These are phyloP conservation scores for Alnus rubra DNA, from an alignment of 306 rosid species.

Conservation along the genomic window DNA sequence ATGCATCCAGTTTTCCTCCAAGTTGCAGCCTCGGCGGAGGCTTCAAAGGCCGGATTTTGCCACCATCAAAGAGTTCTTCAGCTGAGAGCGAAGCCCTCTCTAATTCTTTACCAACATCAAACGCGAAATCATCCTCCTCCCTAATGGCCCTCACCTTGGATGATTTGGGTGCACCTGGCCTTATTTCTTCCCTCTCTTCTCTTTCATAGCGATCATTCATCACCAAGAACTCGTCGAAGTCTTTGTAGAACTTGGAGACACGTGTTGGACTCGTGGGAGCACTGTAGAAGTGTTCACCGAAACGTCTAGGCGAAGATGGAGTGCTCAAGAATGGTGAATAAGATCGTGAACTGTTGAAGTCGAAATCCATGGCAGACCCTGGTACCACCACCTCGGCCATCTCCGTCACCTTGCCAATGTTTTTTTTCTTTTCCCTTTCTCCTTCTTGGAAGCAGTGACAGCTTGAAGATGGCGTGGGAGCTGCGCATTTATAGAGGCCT, in stretches of 20 bases:
- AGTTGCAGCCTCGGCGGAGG: conserved; percentile 29
- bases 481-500: no score
- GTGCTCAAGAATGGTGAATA: conserved; percentile 52
- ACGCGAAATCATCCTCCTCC: conserved; percentile 53
- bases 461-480: no score
- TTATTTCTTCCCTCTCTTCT: background rate
- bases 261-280: conserved; percentile 80
- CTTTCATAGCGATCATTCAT: background rate
- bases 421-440: background rate
- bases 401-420: background rate
- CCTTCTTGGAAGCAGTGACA: no score
- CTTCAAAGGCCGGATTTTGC: conserved; percentile 57
- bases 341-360: conserved; percentile 44
- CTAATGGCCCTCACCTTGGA: background rate
- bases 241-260: conserved; percentile 41
- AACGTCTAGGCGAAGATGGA: conserved; percentile 63
- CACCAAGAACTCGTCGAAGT: conserved; percentile 38
- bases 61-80: conserved; percentile 77
- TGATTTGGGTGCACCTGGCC: conserved; percentile 7
- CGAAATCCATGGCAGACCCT: conserved; percentile 46
- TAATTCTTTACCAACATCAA: conserved; percentile 43
- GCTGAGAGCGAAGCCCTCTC: conserved; percentile 62
- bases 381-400: conserved; percentile 58
- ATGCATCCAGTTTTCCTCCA: background rate
- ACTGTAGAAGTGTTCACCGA: conserved; percentile 58